Percentiles rank a stretch among this genome's conserved stretches.
phyloP scores from a whole-genome alignment of 768 basidiomycete genomes.

The Boletellus ananas region DNA sequence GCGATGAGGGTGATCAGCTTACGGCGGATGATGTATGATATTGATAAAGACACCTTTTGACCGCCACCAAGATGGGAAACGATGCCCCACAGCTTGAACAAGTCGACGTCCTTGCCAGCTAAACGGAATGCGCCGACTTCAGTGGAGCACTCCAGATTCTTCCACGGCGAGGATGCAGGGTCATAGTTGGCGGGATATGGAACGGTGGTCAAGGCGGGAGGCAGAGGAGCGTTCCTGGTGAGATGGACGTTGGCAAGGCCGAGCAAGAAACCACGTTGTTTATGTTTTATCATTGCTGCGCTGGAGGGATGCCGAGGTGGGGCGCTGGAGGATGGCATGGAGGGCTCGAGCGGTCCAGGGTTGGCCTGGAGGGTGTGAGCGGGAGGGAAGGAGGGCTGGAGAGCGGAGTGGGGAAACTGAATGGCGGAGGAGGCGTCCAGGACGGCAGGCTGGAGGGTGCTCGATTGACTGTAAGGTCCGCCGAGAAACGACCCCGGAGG shows the following conservation, averaged over 20 bases:
- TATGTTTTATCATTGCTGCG: slow-evolving; percentile 43
- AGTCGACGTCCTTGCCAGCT: slow-evolving; percentile 69
- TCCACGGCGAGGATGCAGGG: slow-evolving; percentile 59
- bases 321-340: slow-evolving; percentile 39
- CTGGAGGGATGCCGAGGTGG: slow-evolving; percentile 35
- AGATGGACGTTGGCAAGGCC: slow-evolving; percentile 59
- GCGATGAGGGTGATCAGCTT: slow-evolving; percentile 8
- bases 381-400: slow-evolving; percentile 44
- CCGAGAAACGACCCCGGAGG: slow-evolving; percentile 68
- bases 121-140: slow-evolving; percentile 65
- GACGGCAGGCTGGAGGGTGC: slow-evolving; percentile 38
- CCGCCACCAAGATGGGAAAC: slow-evolving; percentile 61
- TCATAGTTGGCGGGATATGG: slow-evolving; percentile 57
- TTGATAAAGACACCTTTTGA: slow-evolving; percentile 46
- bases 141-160: slow-evolving; percentile 54
- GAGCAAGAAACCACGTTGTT: slow-evolving; percentile 56
- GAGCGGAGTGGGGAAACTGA: slow-evolving; percentile 44
- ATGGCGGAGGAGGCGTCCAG: slow-evolving; percentile 36
- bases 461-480: slow-evolving; percentile 25
- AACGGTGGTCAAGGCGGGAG: slow-evolving; percentile 67
- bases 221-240: slow-evolving; percentile 59
- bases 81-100: slow-evolving; percentile 69
- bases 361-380: slow-evolving; percentile 31
- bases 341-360: slow-evolving; percentile 43
- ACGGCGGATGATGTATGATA: slow-evolving; percentile 9